Evolutionary conservation across 495 filamentous ascomycete species (phyloP).

Genomic region (Pseudoneurospora amorphoporcata): DNA sequence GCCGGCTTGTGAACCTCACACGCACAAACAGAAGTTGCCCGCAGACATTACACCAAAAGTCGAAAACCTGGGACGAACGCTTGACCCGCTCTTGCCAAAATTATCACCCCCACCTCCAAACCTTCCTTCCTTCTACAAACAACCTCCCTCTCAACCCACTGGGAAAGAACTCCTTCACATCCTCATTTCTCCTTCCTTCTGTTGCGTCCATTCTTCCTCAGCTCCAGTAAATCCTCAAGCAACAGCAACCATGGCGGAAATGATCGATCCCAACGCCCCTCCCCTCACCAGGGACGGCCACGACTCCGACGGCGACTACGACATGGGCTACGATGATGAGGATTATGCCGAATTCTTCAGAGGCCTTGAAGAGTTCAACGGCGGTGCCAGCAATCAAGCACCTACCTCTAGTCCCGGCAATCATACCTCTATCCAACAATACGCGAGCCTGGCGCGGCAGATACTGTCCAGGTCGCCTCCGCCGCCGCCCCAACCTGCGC

Average conservation of each 20-base stretch:
- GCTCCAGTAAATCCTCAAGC: neutral
- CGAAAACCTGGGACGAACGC: neutral
- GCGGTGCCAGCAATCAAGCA: neutral
- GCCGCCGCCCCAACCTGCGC: neutral
- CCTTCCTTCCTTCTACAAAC: neutral
- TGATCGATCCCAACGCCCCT: neutral
- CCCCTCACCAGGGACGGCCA: neutral
- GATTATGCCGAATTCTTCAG: neutral
- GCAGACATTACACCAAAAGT: neutral
- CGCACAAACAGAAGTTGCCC: neutral
- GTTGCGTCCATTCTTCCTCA: neutral
- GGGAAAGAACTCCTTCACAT: neutral
- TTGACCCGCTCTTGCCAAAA: neutral
- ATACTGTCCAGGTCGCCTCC: neutral
- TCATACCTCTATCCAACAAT: neutral
- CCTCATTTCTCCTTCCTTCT: neutral
- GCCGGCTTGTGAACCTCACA: neutral
- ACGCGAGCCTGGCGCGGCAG: neutral
- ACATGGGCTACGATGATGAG: neutral
- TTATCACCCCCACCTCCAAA: neutral
- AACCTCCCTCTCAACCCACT: neutral
- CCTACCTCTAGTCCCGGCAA: neutral
- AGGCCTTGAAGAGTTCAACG: neutral
- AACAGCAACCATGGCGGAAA: neutral
- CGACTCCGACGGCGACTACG: neutral